phyloP scores from a whole-genome alignment of 257 asterid species.

The Plantago major region DNA sequence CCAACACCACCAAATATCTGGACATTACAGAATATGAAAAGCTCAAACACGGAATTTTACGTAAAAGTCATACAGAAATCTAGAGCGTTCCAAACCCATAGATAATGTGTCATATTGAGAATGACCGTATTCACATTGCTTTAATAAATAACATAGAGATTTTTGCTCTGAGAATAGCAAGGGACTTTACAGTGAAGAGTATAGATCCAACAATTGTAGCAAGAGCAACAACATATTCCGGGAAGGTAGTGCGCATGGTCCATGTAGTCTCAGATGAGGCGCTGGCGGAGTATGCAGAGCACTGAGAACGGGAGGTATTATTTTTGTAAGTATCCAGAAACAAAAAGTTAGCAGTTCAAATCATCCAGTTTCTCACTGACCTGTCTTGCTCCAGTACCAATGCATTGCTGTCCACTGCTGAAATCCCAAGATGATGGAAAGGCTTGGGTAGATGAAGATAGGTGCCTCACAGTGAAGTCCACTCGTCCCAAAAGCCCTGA shows the following conservation, averaged over 20 bases:
- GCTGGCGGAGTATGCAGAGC: conserved; percentile 75
- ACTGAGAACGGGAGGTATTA: conserved; percentile 36
- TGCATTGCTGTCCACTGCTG: conserved; percentile 60
- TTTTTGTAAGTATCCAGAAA: conserved; percentile 15
- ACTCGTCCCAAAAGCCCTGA: conserved; percentile 89
- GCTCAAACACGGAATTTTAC: conserved; percentile 20
- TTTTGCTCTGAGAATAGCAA: conserved; percentile 8
- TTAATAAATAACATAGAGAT: neutral
- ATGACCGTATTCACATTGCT: too few species aligned
- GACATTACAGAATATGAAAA: conserved; percentile 19
- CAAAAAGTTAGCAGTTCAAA: neutral
- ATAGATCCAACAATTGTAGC: conserved; percentile 95
- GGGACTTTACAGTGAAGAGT: conserved; percentile 72
- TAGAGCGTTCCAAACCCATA: neutral
- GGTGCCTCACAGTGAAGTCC: conserved; percentile 94
- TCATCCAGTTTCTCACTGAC: conserved; percentile 26
- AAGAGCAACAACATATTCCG: conserved; percentile 95
- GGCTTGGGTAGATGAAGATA: conserved; percentile 61
- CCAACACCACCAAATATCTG: conserved; percentile 99
- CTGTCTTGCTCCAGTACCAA: conserved; percentile 69
- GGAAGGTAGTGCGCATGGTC: conserved; percentile 92
- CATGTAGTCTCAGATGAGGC: conserved; percentile 92
- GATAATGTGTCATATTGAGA: neutral
- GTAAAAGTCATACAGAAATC: conserved; percentile 13
- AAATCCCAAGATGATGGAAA: conserved; percentile 62